Base-by-base conservation (phyloP, 129 eudicot genomes). In the Tanacetum coccineum region DNA sequence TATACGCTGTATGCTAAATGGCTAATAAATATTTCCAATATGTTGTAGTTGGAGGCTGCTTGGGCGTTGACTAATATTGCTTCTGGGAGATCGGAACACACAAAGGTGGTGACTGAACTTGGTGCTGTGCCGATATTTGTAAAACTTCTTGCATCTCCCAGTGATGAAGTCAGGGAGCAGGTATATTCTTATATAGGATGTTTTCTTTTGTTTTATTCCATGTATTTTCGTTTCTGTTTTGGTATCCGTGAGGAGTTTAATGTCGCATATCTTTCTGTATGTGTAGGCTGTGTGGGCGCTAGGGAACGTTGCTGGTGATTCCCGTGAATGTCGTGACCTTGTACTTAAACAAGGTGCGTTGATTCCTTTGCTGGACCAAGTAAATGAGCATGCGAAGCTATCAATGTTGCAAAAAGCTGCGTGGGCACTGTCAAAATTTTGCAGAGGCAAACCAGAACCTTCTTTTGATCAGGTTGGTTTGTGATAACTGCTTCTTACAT, bases 21-120 rank as follows among this genome's bases (percentile, higher is more conserved):
- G 25, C 25, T 45, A 22, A 67, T 47, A 8, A 6, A 13, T 46
- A 9, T 39, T 9, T 65, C 9, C 11, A 50, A 7, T 52, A 11
- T 44, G 48, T 44, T 66, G 54, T 70, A 85, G 92, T 82, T 82
- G 74, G 85, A 85, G 72, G 92, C 92, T 63, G 93, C 88, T 48
- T 86, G 93, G 93, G 93, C 88, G 25, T 75, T 82, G 80, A 86
- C 93, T 59, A 82, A 86, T 82, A 81, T 86, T 75, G 93, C 93
- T 17, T 56, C n/a, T n/a, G n/a, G n/a, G n/a, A n/a, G n/a, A n/a
- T n/a, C n/a, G n/a, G n/a, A n/a, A n/a, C n/a, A n/a, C n/a, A n/a
- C n/a, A n/a, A n/a, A n/a, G n/a, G n/a, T n/a, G n/a, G n/a, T n/a
- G n/a, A n/a, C n/a, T n/a, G n/a, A n/a, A n/a, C n/a, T n/a, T n/a